Percentiles rank a stretch among this genome's conserved stretches.
phyloP scores from a whole-genome alignment of 345 rosid species.

The Syzygium grande region DNA sequence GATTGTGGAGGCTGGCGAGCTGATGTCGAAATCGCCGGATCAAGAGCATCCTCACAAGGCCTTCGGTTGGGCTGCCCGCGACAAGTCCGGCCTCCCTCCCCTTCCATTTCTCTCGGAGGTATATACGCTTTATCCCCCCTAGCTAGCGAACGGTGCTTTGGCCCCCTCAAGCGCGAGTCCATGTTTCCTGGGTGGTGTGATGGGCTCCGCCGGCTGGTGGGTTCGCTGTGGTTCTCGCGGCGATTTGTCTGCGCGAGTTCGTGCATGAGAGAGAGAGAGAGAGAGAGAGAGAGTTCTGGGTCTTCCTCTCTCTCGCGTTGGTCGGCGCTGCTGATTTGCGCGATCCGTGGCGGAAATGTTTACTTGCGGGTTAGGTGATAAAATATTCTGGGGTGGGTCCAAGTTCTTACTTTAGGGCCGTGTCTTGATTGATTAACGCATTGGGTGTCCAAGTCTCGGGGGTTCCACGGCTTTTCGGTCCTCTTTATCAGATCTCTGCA shows the following conservation, averaged over 20 bases:
- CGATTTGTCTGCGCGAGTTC: neutral
- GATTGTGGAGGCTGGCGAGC: neutral
- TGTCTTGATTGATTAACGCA: neutral
- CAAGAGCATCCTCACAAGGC: conserved; percentile 59
- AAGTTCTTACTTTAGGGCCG: neutral
- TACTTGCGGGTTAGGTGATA: neutral
- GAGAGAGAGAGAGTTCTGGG: neutral
- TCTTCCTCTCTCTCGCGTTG: neutral
- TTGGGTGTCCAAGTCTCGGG: neutral
- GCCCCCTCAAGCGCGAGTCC: neutral
- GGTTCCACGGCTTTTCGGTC: neutral
- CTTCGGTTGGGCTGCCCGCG: conserved; percentile 83
- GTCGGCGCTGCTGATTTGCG: neutral
- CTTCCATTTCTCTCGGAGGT: conserved; percentile 89
- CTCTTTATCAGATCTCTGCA: neutral
- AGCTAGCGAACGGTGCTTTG: too few relatives aligned
- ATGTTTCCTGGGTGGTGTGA: neutral
- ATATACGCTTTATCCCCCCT: neutral
- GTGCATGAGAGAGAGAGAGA: neutral
- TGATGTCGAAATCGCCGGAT: conserved; percentile 59
- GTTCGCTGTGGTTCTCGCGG: neutral
- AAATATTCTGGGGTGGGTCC: neutral
- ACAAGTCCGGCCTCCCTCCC: conserved; percentile 58
- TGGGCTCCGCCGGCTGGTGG: neutral
- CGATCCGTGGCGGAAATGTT: neutral